A percentile compares a stretch with the other conserved stretches of the same genome.
phyloP scores from a whole-genome alignment of 2,329 filamentous ascomycete species.

The Taxawa tesnikishii region DNA sequence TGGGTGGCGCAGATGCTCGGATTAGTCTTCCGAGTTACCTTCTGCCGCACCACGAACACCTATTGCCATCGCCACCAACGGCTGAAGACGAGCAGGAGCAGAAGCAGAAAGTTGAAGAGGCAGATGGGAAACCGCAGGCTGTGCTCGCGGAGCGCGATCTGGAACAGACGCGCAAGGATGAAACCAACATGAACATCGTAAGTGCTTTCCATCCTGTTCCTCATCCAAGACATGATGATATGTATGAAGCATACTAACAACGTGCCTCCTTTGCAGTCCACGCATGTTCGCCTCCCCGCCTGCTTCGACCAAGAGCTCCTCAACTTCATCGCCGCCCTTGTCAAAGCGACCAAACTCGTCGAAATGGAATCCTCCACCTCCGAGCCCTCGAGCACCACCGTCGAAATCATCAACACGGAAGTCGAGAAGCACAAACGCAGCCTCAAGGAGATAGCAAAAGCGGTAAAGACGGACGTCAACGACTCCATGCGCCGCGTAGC shows the following conservation, averaged over 20 bases:
- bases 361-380: no score
- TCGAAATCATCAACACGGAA: constrained; percentile 17
- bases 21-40: constrained; percentile 37
- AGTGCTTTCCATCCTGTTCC: no score
- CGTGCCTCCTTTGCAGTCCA: no score
- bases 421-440: constrained; percentile 14
- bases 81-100: constrained; percentile 19
- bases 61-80: constrained; percentile 31
- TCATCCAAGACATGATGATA: no score
- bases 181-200: constrained; percentile 35
- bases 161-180: constrained; percentile 31
- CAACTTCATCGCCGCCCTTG: constrained; percentile 40
- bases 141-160: constrained; percentile 28
- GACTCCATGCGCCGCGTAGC: constrained; percentile 12
- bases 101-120: constrained; percentile 25
- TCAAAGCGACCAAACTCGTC: constrained; percentile 46
- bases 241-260: no score
- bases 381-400: no score
- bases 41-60: constrained; percentile 42
- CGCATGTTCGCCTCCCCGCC: constrained; percentile 37
- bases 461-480: constrained; percentile 13
- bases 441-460: constrained; percentile 18
- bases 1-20: constrained; percentile 38
- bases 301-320: constrained; percentile 39
- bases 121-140: constrained; percentile 31